Percentiles rank a stretch among this genome's conserved stretches.
phyloP scores from a whole-genome alignment of 352 stramenopile species.

The Phytophthora europaea region DNA sequence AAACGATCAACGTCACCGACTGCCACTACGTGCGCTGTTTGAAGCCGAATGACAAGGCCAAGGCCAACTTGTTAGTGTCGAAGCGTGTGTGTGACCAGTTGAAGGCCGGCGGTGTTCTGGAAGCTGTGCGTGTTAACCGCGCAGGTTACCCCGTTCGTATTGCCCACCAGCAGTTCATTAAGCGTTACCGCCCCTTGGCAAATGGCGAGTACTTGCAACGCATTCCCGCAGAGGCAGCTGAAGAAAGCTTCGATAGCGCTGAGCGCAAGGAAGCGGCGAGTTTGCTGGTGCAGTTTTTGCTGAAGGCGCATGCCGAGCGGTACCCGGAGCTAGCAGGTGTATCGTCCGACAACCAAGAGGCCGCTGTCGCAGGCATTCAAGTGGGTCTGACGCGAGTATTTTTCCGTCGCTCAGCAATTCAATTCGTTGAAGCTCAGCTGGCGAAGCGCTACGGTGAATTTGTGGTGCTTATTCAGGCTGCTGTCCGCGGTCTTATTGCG shows the following conservation, averaged over 20 bases:
- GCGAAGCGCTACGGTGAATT: constrained; percentile 90
- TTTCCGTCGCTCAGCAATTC: constrained; percentile 85
- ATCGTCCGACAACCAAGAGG: constrained; percentile 50
- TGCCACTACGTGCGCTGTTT: constrained; percentile 99
- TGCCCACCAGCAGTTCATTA: constrained; percentile 93
- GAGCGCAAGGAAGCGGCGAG: constrained; percentile 65
- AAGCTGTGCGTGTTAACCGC: constrained; percentile 98
- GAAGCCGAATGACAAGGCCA: constrained; percentile 98
- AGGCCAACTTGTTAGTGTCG: constrained; percentile 81
- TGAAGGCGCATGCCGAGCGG: constrained; percentile 73
- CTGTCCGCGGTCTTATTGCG: constrained; percentile 67
- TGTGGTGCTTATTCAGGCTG: constrained; percentile 85
- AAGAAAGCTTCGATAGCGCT: constrained; percentile 60
- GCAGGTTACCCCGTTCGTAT: constrained; percentile 98
- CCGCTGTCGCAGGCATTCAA: constrained; percentile 73
- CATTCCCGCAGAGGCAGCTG: constrained; percentile 63
- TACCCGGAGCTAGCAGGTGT: constrained; percentile 63
- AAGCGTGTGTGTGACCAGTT: constrained; percentile 97
- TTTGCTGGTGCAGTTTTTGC: constrained; percentile 73
- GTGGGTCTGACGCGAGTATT: constrained; percentile 86
- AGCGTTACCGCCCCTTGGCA: constrained; percentile 88
- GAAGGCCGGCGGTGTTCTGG: constrained; percentile 98
- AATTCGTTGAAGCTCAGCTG: constrained; percentile 88
- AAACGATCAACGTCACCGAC: constrained; percentile 94
- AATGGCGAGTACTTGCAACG: constrained; percentile 71